Conservation (phyloP, 2,329 filamentous ascomycete genomes). For the Penicillium sclerotiorum region DNA sequence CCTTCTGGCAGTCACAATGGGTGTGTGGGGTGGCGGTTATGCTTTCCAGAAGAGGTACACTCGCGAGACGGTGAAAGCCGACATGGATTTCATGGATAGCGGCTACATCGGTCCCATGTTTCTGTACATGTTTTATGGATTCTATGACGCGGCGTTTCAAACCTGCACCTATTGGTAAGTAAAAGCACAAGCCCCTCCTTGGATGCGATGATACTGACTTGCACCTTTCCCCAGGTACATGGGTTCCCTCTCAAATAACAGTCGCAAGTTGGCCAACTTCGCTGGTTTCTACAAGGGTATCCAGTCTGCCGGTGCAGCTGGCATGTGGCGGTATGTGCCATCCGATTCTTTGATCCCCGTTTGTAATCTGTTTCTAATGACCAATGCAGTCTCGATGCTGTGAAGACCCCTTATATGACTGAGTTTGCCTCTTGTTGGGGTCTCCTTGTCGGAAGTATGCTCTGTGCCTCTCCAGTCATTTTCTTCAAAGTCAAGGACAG, state of each 20-base stretch:
- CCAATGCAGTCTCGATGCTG: conserved; percentile 65
- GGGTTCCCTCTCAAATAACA: conserved; percentile 89
- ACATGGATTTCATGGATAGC: conserved; percentile 66
- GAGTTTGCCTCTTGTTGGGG: conserved; percentile 79
- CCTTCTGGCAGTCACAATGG: conserved; percentile 72
- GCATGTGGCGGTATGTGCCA: conserved; percentile 46
- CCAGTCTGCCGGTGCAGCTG: conserved; percentile 81
- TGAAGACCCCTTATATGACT: conserved; percentile 65
- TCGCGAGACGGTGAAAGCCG: conserved; percentile 43
- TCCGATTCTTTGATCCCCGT: not conserved
- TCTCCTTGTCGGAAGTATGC: conserved; percentile 70
- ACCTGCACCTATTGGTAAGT: conserved; percentile 82
- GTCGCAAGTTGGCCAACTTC: conserved; percentile 88
- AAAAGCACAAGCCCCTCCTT: too few species aligned
- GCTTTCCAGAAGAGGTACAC: conserved; percentile 69
- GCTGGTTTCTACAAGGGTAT: conserved; percentile 89
- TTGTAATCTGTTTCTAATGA: conserved; percentile 1
- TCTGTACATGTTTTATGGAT: conserved; percentile 86
- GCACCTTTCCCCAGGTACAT: conserved; percentile 66
- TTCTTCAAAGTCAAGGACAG: conserved; percentile 78
- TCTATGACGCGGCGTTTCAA: conserved; percentile 90
- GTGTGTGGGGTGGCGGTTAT: conserved; percentile 81
- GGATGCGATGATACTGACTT: not conserved
- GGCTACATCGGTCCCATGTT: conserved; percentile 81
- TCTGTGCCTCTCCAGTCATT: conserved; percentile 79